A percentile compares a stretch with the other conserved stretches of the same genome.
Evolutionary conservation across 2,329 filamentous ascomycete genomes (phyloP).

Genomic region (Nigrospora sphaerica): DNA sequence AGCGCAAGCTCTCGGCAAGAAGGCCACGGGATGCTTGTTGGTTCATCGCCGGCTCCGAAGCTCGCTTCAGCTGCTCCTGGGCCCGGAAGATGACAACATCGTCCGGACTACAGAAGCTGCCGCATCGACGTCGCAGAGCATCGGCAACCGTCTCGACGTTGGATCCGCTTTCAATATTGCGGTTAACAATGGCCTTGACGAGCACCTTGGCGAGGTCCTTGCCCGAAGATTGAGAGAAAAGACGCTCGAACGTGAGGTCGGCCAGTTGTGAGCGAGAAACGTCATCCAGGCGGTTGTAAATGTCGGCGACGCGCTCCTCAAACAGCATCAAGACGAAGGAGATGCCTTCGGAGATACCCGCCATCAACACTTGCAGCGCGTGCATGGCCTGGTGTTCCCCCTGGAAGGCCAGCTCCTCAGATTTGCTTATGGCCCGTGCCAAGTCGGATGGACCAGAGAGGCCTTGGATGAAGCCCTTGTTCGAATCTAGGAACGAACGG

Average conservation of each 20-base stretch:
- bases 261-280: constrained; percentile 61
- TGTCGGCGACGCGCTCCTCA: constrained; percentile 86
- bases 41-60: constrained; percentile 69
- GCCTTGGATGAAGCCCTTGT: constrained; percentile 87
- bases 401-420: constrained; percentile 87
- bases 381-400: constrained; percentile 91
- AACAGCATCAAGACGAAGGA: constrained; percentile 94
- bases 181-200: constrained; percentile 96
- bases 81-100: constrained; percentile 98
- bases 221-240: constrained; percentile 74
- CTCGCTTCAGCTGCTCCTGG: constrained; percentile 87
- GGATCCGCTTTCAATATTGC: constrained; percentile 92
- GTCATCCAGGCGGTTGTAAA: constrained; percentile 69
- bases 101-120: constrained; percentile 94
- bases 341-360: constrained; percentile 90
- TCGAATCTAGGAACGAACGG: constrained; percentile 76
- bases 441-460: constrained; percentile 84
- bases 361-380: constrained; percentile 76
- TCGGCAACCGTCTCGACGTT: constrained; percentile 98
- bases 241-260: constrained; percentile 75
- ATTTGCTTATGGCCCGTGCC: constrained; percentile 68
- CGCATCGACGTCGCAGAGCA: constrained; percentile 83
- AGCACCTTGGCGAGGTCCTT: constrained; percentile 88
- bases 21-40: constrained; percentile 70
- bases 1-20: constrained; percentile 78